Evolutionary conservation across 2,329 filamentous ascomycete genomes (phyloP), one percentile per base, ranked within the genome.

Genomic region (Orbilia blumenaviensis): DNA sequence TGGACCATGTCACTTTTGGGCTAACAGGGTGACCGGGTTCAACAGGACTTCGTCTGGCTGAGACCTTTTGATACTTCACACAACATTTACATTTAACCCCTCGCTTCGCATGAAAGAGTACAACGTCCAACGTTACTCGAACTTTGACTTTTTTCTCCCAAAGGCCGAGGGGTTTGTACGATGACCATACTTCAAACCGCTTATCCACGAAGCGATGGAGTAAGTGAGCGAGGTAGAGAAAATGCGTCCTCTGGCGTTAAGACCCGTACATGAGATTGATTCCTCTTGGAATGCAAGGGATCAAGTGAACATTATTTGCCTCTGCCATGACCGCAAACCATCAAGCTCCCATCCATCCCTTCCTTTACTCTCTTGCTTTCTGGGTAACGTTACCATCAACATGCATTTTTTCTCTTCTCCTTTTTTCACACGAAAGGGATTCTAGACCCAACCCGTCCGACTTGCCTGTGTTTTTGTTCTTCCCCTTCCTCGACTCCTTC

Each of bases 201-300:
- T 41, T 29, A 46, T 66, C 62, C 52, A 66, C 25, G 56, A 29
- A 56, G 29, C 52, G 52, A 56, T 56, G 52, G 52, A 56, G 32
- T 18, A 8, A 44, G 29, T 29, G 34, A 54, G 21, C 44, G 21
- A 46, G 46, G 32, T 36, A 16, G 36, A 54, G 36, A 66, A 25
- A 52, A 21, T 25, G 48, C 27, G n/a, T 54, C n/a, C 48, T 54
- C 8, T 54, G 34, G 48, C 48, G 48, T 54, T 7, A 12, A 54
- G 48, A 27, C 34, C 29, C 38, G 52, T 48, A 67, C 27, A 58
- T 46, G 52, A 52, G 50, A 68, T 32, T 44, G 48, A 62, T 71
- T 36, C 44, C 34, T 44, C 23, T 62, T 63, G 56, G 56, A 71
- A 71, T 63, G 66, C 66, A 71, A 71, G 66, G 66, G 56, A 61